Percentiles rank a stretch among this genome's conserved stretches.
These are phyloP conservation scores for Mycena rebaudengoi DNA, from an alignment of 768 basidiomycete species.

Conservation along the genomic window DNA sequence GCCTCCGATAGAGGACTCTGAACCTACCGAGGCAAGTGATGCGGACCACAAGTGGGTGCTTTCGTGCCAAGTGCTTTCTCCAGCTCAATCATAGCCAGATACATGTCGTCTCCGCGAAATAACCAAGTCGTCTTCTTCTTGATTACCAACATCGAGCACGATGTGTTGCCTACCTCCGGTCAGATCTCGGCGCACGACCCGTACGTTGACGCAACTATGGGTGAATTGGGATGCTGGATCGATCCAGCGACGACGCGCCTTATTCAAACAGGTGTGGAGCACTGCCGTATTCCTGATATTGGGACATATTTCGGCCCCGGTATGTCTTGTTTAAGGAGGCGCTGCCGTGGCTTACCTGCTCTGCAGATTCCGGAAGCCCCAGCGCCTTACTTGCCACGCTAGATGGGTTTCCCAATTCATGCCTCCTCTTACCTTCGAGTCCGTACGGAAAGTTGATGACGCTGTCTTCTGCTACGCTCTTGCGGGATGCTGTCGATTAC, in stretches of 20 bases:
- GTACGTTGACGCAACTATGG: constrained; percentile 63
- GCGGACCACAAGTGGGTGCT: constrained; percentile 31
- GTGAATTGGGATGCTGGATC: constrained; percentile 87
- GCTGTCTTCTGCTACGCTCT: constrained; percentile 68
- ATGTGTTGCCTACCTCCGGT: constrained; percentile 50
- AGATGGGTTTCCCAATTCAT: constrained; percentile 28
- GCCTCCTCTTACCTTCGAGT: constrained; percentile 41
- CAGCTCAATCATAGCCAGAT: neutral
- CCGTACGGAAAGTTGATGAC: constrained; percentile 59
- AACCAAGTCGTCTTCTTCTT: constrained; percentile 76
- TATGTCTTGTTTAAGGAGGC: constrained; percentile 38
- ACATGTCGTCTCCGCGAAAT: constrained; percentile 29
- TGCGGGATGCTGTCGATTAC: constrained; percentile 64
- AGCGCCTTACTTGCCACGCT: constrained; percentile 35
- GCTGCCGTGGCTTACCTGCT: neutral
- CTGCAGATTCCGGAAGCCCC: constrained; percentile 31
- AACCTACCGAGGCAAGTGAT: constrained; percentile 30
- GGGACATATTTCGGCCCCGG: constrained; percentile 59
- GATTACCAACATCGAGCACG: constrained; percentile 79
- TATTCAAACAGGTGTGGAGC: constrained; percentile 81
- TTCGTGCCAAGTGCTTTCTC: neutral
- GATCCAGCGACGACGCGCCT: constrained; percentile 79
- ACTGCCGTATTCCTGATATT: constrained; percentile 64
- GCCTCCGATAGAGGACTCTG: constrained; percentile 32
- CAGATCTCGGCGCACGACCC: constrained; percentile 46